Percentiles rank a stretch among this genome's conserved stretches.
Conservation (phyloP, 345 rosid species). For the Salix koriyanagi region DNA sequence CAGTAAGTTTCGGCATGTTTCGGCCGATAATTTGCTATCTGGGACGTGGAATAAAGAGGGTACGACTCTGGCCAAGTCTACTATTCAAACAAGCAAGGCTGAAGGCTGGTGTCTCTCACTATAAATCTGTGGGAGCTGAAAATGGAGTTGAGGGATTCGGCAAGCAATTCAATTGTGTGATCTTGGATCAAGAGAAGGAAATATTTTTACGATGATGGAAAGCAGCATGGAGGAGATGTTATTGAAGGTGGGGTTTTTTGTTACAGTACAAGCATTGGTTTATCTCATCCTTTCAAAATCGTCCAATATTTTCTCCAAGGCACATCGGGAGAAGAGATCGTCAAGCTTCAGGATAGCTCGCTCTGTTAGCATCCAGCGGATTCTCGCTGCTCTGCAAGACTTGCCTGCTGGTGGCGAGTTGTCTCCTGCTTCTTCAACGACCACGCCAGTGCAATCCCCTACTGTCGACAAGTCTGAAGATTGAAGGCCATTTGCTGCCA, state of each 20-base stretch:
- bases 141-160: neutral
- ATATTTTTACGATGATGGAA: slow-evolving; percentile 23
- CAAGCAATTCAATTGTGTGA: neutral
- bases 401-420: slow-evolving; percentile 23
- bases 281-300: slow-evolving; percentile 59
- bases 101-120: neutral
- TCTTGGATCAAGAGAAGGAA: neutral
- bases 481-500: neutral
- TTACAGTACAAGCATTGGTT: slow-evolving; percentile 53
- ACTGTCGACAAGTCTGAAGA: neutral
- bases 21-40: neutral
- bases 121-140: neutral
- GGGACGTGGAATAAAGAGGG: neutral
- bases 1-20: neutral
- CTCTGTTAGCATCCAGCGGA: slow-evolving; percentile 42
- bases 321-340: slow-evolving; percentile 12
- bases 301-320: slow-evolving; percentile 52
- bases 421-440: slow-evolving; percentile 5
- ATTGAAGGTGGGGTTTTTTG: slow-evolving; percentile 42
- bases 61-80: neutral
- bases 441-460: neutral
- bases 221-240: slow-evolving; percentile 37
- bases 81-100: slow-evolving; percentile 10
- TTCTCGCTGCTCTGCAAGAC: slow-evolving; percentile 48
- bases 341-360: slow-evolving; percentile 46